These are phyloP conservation scores for Echinosophora koreensis DNA, from an alignment of 306 rosid species.

Conservation along the genomic window DNA sequence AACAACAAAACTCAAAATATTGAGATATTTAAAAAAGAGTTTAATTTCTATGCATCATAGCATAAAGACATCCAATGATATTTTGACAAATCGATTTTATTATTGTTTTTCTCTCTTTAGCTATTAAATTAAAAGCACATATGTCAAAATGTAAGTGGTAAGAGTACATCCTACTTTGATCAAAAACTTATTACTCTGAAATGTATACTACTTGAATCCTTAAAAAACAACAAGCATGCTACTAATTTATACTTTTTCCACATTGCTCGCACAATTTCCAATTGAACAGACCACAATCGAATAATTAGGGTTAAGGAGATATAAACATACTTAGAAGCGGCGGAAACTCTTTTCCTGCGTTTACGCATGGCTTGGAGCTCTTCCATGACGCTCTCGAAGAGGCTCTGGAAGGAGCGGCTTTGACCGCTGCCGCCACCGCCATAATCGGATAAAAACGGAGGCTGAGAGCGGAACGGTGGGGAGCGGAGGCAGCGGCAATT, in stretches of 20 bases:
- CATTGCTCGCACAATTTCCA: not conserved
- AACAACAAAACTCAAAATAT: no score
- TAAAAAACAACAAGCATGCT: not conserved
- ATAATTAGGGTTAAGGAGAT: not conserved
- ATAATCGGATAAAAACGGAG: conserved; percentile 39
- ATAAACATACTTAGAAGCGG: conserved; percentile 65
- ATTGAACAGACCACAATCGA: conserved; percentile 20
- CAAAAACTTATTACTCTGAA: no score
- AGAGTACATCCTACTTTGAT: no score
- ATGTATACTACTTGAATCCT: no score
- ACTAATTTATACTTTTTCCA: no score
- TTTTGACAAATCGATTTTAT: no score
- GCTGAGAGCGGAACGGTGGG: conserved; percentile 33
- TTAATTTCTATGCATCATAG: no score
- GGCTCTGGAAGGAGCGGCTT: conserved; percentile 61
- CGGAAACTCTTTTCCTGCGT: conserved; percentile 56
- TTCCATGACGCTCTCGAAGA: conserved; percentile 70
- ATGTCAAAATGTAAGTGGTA: no score
- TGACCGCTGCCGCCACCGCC: conserved; percentile 58
- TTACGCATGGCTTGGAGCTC: conserved; percentile 65
- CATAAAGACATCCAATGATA: no score
- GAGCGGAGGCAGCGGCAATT: conserved; percentile 25
- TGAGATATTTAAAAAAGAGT: no score
- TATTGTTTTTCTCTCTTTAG: no score
- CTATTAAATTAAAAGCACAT: no score